Percentiles rank a stretch among this genome's conserved stretches.
phyloP scores from a whole-genome alignment of 2,329 filamentous ascomycete genomes.

The Fusarium dimerum region DNA sequence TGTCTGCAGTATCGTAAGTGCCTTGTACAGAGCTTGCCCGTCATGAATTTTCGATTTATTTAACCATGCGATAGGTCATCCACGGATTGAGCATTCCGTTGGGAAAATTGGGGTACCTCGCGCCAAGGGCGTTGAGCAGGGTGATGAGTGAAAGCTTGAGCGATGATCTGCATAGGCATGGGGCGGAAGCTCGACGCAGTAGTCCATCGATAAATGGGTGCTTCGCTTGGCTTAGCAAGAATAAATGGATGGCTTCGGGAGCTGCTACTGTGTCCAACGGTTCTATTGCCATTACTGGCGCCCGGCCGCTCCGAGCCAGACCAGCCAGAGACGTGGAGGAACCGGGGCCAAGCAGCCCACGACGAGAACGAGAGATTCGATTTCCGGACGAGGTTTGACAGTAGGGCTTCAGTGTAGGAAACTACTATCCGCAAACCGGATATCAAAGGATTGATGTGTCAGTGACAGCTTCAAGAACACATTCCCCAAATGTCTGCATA shows the following conservation, averaged over 20 bases:
- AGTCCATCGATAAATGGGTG: conserved; percentile 23
- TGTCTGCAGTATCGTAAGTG: conserved; percentile 77
- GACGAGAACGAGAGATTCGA: conserved; percentile 19
- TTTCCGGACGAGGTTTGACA: conserved; percentile 20
- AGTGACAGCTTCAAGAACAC: no score
- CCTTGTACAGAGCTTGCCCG: neutral
- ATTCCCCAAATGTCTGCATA: no score
- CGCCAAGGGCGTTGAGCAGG: conserved; percentile 60
- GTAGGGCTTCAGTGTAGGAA: no score
- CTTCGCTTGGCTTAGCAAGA: neutral
- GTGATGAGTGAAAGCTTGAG: conserved; percentile 29
- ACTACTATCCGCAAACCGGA: no score
- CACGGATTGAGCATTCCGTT: conserved; percentile 82
- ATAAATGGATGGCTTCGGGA: neutral
- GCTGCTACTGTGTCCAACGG: neutral
- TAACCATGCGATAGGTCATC: conserved; percentile 49
- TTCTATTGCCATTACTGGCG: conserved; percentile 14
- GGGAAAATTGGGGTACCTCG: conserved; percentile 63
- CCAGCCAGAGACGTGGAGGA: neutral
- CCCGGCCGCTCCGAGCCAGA: conserved; percentile 9
- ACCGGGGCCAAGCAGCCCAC: conserved; percentile 2
- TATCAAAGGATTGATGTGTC: no score
- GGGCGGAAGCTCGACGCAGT: conserved; percentile 8
- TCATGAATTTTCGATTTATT: fast-evolving
- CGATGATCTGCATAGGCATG: conserved; percentile 8